These are phyloP conservation scores for Trypanosoma boissoni DNA, from an alignment of 208 protist species.

Conservation along the genomic window DNA sequence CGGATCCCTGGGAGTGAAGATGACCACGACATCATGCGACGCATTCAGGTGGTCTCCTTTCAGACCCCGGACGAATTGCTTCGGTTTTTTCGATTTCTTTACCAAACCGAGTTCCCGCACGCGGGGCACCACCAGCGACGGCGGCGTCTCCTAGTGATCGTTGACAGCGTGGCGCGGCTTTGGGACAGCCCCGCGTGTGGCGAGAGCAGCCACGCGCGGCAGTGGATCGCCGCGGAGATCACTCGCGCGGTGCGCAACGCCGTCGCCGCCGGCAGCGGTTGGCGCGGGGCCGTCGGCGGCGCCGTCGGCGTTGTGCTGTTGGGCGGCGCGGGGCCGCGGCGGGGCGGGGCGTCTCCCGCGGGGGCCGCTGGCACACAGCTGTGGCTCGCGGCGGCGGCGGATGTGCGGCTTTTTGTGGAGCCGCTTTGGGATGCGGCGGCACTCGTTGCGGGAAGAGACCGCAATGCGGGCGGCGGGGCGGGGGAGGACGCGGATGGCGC, in stretches of 20 bases:
- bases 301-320: not conserved
- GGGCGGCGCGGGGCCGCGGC: too few species aligned
- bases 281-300: not conserved
- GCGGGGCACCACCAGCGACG: not conserved
- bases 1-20: too few species aligned
- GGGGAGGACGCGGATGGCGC: not conserved
- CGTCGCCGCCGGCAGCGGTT: constrained; percentile 21
- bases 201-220: constrained; percentile 12
- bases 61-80: constrained; percentile 20
- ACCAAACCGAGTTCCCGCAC: constrained; percentile 2
- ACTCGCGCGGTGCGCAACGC: constrained; percentile 17
- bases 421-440: not conserved
- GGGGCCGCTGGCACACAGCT: constrained; percentile 14
- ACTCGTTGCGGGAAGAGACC: not conserved
- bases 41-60: constrained; percentile 20
- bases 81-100: constrained; percentile 20
- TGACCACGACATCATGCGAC: too few species aligned
- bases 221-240: constrained; percentile 23
- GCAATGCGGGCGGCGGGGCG: not conserved
- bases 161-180: constrained; percentile 19
- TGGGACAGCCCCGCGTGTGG: constrained; percentile 17
- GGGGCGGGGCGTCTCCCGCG: not conserved
- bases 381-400: constrained; percentile 21
- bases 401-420: constrained; percentile 24
- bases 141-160: constrained; percentile 16